A percentile compares a stretch with the other conserved stretches of the same genome.
phyloP scores from a whole-genome alignment of 805 yeast species.

The Vanderwaltozyma polyspora region DNA sequence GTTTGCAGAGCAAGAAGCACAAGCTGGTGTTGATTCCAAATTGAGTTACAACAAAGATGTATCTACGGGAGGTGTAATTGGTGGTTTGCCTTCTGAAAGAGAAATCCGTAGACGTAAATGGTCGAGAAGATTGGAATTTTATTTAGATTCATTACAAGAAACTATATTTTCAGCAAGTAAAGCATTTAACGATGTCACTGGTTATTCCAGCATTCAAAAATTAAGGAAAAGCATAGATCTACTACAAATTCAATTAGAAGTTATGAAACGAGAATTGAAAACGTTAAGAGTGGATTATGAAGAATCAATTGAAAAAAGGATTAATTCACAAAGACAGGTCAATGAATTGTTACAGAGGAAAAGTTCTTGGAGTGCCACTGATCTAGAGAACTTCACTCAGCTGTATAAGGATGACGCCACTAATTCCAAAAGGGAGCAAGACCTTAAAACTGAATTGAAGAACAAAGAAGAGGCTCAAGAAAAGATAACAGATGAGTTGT shows the following conservation, averaged over 20 bases:
- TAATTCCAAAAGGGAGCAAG: slow-evolving; percentile 49
- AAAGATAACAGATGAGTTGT: slow-evolving; percentile 53
- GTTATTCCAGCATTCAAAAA: slow-evolving; percentile 70
- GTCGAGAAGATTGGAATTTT: slow-evolving; percentile 37
- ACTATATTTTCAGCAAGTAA: slow-evolving; percentile 50
- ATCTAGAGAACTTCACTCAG: slow-evolving; percentile 74
- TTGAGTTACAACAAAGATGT: slow-evolving; percentile 30
- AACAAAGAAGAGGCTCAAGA: slow-evolving; percentile 54
- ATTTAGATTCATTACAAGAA: slow-evolving; percentile 44
- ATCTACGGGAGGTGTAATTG: slow-evolving; percentile 21
- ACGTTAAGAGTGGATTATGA: slow-evolving; percentile 40
- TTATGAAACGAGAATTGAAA: slow-evolving; percentile 38
- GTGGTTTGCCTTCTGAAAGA: slow-evolving; percentile 36
- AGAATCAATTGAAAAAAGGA: slow-evolving; percentile 51
- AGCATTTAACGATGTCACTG: slow-evolving; percentile 82
- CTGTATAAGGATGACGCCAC: slow-evolving; percentile 72
- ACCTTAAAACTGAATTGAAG: slow-evolving; percentile 37
- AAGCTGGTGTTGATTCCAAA: slow-evolving; percentile 23
- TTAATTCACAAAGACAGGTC: slow-evolving; percentile 68
- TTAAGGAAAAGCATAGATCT: slow-evolving; percentile 50
- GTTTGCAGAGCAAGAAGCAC: slow-evolving; percentile 21
- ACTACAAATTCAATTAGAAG: slow-evolving; percentile 41
- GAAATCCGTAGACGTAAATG: slow-evolving; percentile 31
- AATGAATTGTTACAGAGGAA: slow-evolving; percentile 82
- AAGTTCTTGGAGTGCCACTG: slow-evolving; percentile 66